Conservation (phyloP, 169 alveolate species). For the Plasmodium coatneyi region DNA sequence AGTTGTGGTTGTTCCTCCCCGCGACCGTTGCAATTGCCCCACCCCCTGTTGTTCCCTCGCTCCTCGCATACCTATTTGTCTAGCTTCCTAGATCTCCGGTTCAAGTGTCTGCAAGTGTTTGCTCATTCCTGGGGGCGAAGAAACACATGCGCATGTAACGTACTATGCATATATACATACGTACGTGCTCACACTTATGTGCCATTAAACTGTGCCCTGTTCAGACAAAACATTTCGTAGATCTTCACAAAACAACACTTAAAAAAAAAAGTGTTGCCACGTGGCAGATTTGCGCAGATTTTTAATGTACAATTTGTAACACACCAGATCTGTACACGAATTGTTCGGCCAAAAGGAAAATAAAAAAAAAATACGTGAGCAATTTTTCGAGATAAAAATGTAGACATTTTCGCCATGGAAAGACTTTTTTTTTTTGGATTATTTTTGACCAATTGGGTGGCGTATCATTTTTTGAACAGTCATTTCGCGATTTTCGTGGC, state of each 20-base stretch:
- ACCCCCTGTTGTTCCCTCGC: background rate
- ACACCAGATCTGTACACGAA: background rate
- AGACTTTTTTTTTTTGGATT: background rate
- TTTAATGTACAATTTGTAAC: background rate
- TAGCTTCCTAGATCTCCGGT: conserved; percentile 6
- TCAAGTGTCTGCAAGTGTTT: background rate
- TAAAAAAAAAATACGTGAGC: background rate
- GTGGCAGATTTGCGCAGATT: background rate
- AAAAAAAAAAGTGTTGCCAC: background rate
- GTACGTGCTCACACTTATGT: background rate
- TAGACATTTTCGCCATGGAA: background rate
- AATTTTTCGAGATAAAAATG: background rate
- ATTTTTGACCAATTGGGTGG: background rate
- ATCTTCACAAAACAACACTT: background rate
- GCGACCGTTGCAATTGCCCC: background rate
- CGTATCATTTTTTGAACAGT: background rate
- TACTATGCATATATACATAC: background rate
- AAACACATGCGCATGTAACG: background rate
- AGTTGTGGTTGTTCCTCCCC: background rate
- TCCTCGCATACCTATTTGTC: background rate
- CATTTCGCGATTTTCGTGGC: background rate
- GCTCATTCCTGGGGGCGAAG: background rate
- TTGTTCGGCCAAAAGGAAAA: background rate
- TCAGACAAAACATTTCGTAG: background rate
- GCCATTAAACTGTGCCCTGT: background rate